Conservation (phyloP, 192 early-diverging fungal genomes). For the Podochytrium sp. region DNA sequence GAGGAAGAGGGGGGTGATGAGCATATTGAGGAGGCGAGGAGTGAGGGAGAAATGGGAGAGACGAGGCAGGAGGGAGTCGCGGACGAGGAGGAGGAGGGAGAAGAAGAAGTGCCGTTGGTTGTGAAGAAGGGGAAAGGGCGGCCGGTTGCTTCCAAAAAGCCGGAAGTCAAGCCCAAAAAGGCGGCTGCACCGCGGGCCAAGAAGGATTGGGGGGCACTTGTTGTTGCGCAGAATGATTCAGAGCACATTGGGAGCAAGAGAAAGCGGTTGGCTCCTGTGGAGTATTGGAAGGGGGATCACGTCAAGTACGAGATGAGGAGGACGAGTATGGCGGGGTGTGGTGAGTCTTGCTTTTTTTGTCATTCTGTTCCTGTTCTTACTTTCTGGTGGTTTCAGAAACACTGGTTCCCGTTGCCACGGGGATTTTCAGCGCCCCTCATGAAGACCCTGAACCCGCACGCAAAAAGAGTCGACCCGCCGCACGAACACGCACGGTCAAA, state of each 20-base stretch:
- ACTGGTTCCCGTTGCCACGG: constrained; percentile 19
- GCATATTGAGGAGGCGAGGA: background rate
- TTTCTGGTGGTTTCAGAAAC: constrained; percentile 1
- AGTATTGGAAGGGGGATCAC: constrained; percentile 47
- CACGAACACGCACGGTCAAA: constrained; percentile 1
- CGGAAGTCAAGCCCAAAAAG: background rate
- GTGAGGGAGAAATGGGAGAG: background rate
- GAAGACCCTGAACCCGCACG: background rate
- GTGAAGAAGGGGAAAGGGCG: background rate
- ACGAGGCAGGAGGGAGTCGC: background rate
- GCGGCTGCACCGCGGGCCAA: background rate
- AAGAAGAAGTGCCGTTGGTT: constrained; percentile 14
- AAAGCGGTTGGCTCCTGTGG: constrained; percentile 35
- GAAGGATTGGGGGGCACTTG: background rate
- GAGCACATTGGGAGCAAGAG: constrained; percentile 36
- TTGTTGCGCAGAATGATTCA: constrained; percentile 2
- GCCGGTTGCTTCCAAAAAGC: background rate
- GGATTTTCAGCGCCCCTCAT: background rate
- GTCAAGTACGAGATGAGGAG: constrained; percentile 34
- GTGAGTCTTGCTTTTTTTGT: no score
- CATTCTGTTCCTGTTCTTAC: background rate
- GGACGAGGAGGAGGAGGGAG: constrained; percentile 8
- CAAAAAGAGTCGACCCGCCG: no score
- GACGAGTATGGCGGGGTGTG: background rate
- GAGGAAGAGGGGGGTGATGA: constrained; percentile 9